Evolutionary conservation across 306 rosid genomes (phyloP).

Genomic region (Quillaja saponaria): DNA sequence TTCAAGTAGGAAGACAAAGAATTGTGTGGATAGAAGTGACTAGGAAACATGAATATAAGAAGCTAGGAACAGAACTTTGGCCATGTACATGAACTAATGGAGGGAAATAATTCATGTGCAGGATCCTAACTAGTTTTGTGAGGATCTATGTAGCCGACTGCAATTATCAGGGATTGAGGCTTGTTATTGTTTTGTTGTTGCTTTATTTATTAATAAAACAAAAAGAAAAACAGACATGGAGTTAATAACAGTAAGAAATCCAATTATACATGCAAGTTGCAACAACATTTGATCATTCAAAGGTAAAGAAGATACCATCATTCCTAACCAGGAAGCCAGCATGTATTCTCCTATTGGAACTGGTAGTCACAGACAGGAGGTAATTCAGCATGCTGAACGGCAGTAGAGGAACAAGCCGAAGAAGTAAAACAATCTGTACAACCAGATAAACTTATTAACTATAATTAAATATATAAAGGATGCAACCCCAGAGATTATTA

Average conservation of each 20-base stretch:
- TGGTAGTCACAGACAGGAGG: constrained; percentile 88
- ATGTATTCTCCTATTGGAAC: constrained; percentile 78
- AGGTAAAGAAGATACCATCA: constrained; percentile 74
- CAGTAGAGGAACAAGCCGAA: constrained; percentile 94
- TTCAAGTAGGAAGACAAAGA: too few relatives aligned
- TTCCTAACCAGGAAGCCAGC: constrained; percentile 97
- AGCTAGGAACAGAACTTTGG: too few relatives aligned
- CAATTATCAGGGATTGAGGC: too few relatives aligned
- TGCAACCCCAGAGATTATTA: constrained; percentile 10
- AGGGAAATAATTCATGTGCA: too few relatives aligned
- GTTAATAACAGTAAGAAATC: constrained; percentile 21
- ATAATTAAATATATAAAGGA: constrained; percentile 9
- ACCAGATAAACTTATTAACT: constrained; percentile 1
- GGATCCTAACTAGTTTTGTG: too few relatives aligned
- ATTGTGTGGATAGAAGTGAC: too few relatives aligned
- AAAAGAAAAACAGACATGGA: background rate
- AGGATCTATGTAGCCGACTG: too few relatives aligned
- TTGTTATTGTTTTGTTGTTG: too few relatives aligned
- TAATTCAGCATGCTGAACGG: constrained; percentile 92
- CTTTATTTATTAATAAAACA: too few relatives aligned
- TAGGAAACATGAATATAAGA: too few relatives aligned
- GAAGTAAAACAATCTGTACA: constrained; percentile 81
- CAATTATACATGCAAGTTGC: background rate
- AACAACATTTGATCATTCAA: constrained; percentile 22
- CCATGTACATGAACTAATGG: too few relatives aligned